Base-by-base conservation (phyloP, 495 filamentous ascomycete genomes). In the Hypoxylon intermedium region DNA sequence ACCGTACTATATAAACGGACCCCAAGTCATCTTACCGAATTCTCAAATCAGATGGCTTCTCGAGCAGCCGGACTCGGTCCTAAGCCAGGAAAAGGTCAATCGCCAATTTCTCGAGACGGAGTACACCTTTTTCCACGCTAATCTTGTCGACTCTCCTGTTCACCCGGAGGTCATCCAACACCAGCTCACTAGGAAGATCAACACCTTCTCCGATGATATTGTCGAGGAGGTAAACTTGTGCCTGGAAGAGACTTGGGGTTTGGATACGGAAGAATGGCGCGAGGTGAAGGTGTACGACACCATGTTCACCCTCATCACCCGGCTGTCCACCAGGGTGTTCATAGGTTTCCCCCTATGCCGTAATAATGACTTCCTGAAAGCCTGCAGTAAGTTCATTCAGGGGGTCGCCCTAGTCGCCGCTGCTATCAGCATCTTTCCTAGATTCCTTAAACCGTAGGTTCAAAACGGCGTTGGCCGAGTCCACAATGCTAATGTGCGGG, bases 261-360 rank as follows among this genome's bases (percentile, higher is more conserved):
- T 13, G 9, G 66, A 76, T 47, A 69, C 63, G 0, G 63, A 71
- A 24, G 56, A 68, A 9, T 79, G 75, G 75, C 72, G 53, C 9
- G 73, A 76, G 9, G 67, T 82, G 9, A 58, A 47, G 5, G 67
- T 79, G 9, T 74, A 75, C 40, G 65, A 75, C 2, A 74, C 70
- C 3, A 72, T 79, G 50, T 62, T 78, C 12, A 52, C 68, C 7
- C 58, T 80, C 16, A 63, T 82, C 23, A 67, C 74, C 9, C 70
- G 78, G 15, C 56, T 82, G 2, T 76, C 76, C 0, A 74, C 73
- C 9, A 62, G 76, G 16, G 71, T 82, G 19, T 75, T 83, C 19
- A 65, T 82, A 33, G 81, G 82, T 3, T 48, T 70, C 0, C 68
- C 73, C 9, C 58, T 82, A 4, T 82, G 80, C 48, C 79, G 74